phyloP scores from a whole-genome alignment of 2,329 filamentous ascomycete genomes.

The Venturia nashicola region DNA sequence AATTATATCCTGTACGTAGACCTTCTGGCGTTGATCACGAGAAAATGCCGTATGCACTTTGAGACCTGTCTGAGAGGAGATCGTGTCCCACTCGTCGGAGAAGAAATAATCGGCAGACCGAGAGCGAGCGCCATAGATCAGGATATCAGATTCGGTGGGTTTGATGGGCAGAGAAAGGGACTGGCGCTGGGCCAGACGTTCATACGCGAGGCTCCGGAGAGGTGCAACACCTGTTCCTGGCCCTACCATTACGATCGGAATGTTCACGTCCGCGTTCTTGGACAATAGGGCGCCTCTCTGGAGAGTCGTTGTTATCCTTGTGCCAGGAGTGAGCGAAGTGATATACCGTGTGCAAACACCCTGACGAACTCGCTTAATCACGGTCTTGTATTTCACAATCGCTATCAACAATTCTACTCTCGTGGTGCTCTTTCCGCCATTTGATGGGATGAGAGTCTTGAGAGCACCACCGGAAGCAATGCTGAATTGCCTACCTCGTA shows the following conservation, averaged over 20 bases:
- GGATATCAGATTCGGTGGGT: slow-evolving; percentile 27
- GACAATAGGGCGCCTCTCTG: slow-evolving; percentile 40
- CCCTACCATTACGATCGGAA: slow-evolving; percentile 63
- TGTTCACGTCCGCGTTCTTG: slow-evolving; percentile 30
- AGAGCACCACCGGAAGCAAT: slow-evolving; percentile 61
- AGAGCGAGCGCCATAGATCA: slow-evolving; percentile 83
- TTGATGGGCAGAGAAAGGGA: slow-evolving; percentile 14
- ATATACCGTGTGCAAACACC: slow-evolving; percentile 89
- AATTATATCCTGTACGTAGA: slow-evolving; percentile 57
- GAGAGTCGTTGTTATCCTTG: slow-evolving; percentile 47
- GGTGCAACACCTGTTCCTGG: slow-evolving; percentile 83
- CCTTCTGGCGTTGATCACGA: slow-evolving; percentile 46
- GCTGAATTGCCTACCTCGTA: slow-evolving; percentile 88
- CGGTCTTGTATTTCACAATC: slow-evolving; percentile 81
- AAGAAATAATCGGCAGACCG: slow-evolving; percentile 70
- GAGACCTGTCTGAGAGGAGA: slow-evolving; percentile 33
- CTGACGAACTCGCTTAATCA: slow-evolving; percentile 70
- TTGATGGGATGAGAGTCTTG: slow-evolving; percentile 13
- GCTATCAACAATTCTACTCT: slow-evolving; percentile 66
- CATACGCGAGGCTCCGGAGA: slow-evolving; percentile 66
- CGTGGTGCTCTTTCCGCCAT: slow-evolving; percentile 18
- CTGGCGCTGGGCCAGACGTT: slow-evolving; percentile 39
- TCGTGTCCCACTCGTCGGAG: slow-evolving; percentile 54
- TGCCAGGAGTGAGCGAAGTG: slow-evolving; percentile 46
- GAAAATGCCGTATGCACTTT: slow-evolving; percentile 56